Evolutionary conservation across 192 early-diverging fungal species (phyloP).

Genomic region (Lunasporangiospora selenospora): DNA sequence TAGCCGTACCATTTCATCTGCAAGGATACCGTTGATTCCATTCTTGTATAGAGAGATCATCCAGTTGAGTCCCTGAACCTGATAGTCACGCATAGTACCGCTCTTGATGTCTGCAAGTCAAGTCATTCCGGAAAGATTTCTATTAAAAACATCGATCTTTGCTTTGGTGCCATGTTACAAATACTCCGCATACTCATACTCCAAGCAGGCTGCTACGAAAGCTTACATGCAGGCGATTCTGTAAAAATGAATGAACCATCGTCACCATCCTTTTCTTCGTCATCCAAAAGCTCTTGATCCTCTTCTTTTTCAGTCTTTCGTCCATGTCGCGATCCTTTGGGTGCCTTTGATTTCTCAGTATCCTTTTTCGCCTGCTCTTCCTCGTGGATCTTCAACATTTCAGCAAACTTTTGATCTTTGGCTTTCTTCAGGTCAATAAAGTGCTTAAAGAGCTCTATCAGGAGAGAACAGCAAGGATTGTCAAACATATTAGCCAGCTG

Average conservation of each 20-base stretch:
- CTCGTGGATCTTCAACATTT: too few species aligned
- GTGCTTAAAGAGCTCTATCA: conserved; percentile 58
- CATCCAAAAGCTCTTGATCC: conserved; percentile 86
- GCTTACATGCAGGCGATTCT: conserved; percentile 81
- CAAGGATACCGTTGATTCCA: conserved; percentile 94
- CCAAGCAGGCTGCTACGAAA: conserved; percentile 1
- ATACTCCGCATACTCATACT: not conserved
- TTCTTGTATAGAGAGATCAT: conserved; percentile 92
- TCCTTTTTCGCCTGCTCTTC: too few species aligned
- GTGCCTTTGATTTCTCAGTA: too few species aligned
- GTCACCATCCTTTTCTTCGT: conserved; percentile 59
- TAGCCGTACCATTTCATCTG: conserved; percentile 86
- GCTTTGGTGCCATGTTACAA: too few species aligned
- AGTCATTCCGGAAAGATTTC: not conserved
- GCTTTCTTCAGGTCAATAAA: conserved; percentile 55
- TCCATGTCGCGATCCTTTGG: conserved; percentile 74
- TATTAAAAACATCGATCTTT: not conserved
- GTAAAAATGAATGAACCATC: conserved; percentile 70
- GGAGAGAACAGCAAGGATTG: not conserved
- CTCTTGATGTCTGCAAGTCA: conserved; percentile 71
- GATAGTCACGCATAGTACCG: conserved; percentile 92
- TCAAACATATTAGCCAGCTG: too few species aligned
- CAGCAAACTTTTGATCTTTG: conserved; percentile 54
- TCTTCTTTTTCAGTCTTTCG: conserved; percentile 96
- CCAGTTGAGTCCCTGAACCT: conserved; percentile 95